These are phyloP conservation scores for Tillandsia leiboldiana DNA, from an alignment of 176 grass and related monocot species.

Conservation along the genomic window DNA sequence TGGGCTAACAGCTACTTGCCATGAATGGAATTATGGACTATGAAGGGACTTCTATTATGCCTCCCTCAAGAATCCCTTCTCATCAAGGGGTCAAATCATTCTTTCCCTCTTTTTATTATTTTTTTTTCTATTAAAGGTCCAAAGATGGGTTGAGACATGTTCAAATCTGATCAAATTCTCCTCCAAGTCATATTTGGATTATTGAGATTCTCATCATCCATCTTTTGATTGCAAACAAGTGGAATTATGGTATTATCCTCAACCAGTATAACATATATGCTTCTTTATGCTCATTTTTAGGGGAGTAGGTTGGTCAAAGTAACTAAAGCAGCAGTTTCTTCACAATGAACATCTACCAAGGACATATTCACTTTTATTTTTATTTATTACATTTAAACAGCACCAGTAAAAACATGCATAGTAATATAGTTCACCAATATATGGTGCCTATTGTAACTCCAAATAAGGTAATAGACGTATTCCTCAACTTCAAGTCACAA, in stretches of 20 bases:
- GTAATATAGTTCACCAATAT: no score
- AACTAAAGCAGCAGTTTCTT: not conserved
- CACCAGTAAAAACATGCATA: no score
- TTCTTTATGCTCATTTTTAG: no score
- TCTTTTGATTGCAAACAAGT: not conserved
- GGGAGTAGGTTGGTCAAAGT: no score
- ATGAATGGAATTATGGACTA: not conserved
- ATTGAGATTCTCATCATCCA: constrained; percentile 1
- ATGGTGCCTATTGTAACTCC: no score
- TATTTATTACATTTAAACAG: no score
- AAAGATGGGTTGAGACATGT: not conserved
- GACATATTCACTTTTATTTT: not conserved
- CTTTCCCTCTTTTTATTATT: not conserved
- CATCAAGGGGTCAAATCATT: not conserved
- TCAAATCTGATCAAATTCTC: not conserved
- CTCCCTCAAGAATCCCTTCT: not conserved
- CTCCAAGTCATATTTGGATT: not conserved
- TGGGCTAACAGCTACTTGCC: not conserved
- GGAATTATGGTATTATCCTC: not conserved
- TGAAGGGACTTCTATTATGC: constrained; percentile 1
- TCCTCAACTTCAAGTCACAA: no score
- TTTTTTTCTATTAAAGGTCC: not conserved
- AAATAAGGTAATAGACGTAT: no score
- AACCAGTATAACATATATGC: no score
- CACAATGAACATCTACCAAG: not conserved